Base-by-base conservation (phyloP, 2,329 filamentous ascomycete genomes). In the Xylaria sp. region DNA sequence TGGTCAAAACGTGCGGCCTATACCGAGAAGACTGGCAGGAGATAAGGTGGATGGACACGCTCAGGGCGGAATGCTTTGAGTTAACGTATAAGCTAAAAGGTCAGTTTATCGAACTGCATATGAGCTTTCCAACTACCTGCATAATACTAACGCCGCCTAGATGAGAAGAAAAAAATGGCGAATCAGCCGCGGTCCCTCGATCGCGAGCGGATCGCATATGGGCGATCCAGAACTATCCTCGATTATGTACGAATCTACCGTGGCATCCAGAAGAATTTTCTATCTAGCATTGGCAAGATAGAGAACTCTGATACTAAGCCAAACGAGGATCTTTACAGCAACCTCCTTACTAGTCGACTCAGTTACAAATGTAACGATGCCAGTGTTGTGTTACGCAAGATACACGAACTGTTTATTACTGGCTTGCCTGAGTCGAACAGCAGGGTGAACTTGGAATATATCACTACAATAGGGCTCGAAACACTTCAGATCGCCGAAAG, bases 21-120 rank as follows among this genome's bases (percentile, higher is more conserved):
- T 58, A 53, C 56, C 21, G 56, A 25, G 56, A 25, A n/a, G 56
- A 58, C 31, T 58, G 56, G 56, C 9, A 19, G 13, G 56, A 58
- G 25, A 23, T 21, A 3, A 47, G 17, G 17, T 58, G 56, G 56
- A 58, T 58, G 56, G 31, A 53, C 25, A 31, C 11, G 2, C 47
- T 58, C 3, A 38, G 56, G n/a, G 48, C 33, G 5, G 56, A 53
- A 21, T 58, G 56, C 9, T 33, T 19, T n/a, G 33, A 38, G 1
- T 8, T 53, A 31, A 38, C 17, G 31, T n/a, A 27, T 11, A 37
- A 9, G 13, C 8, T 54, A 13, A 47, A 10, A 29, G 15, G 56
- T 53, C 8, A 35, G 55, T 52, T 52, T 25, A 49, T 23, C 1
- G 11, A 51, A 44, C 3, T 1, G 9, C 3, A 17, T n/a, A 29